Conservation (phyloP, 2,329 filamentous ascomycete species). For the Cladosporium sp. region DNA sequence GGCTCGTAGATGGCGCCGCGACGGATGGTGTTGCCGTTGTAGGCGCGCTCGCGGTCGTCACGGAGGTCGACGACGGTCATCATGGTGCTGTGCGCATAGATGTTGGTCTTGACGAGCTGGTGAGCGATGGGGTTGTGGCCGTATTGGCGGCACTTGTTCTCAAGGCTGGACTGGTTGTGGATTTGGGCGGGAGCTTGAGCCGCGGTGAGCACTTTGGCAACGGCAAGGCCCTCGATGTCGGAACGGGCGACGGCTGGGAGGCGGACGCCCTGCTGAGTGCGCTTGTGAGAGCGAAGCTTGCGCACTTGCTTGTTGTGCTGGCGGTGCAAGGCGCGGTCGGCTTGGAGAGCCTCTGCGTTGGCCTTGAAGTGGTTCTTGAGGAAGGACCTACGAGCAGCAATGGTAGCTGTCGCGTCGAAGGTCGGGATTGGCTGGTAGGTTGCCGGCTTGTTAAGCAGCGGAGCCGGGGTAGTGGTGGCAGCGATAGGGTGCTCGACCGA, state of each 20-base stretch:
- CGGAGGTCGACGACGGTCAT: not conserved
- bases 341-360: not conserved
- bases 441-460: not conserved
- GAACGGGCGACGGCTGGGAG: not conserved
- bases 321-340: not conserved
- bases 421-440: not conserved
- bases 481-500: not conserved
- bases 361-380: not conserved
- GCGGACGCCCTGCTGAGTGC: not conserved
- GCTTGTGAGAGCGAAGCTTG: not conserved
- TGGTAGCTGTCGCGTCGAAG: not conserved
- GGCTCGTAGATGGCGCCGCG: conserved; percentile 2
- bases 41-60: not conserved
- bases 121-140: conserved; percentile 1
- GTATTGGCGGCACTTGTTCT: not conserved
- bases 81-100: not conserved
- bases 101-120: not conserved
- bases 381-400: not conserved
- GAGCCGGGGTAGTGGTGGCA: not conserved
- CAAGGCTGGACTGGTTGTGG: not conserved
- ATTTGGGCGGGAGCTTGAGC: not conserved
- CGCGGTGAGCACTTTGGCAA: not conserved
- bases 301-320: not conserved
- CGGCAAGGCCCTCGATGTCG: not conserved
- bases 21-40: not conserved